These are phyloP conservation scores for Elsinoe perseae DNA, from an alignment of 2,329 filamentous ascomycete genomes.

Conservation along the genomic window DNA sequence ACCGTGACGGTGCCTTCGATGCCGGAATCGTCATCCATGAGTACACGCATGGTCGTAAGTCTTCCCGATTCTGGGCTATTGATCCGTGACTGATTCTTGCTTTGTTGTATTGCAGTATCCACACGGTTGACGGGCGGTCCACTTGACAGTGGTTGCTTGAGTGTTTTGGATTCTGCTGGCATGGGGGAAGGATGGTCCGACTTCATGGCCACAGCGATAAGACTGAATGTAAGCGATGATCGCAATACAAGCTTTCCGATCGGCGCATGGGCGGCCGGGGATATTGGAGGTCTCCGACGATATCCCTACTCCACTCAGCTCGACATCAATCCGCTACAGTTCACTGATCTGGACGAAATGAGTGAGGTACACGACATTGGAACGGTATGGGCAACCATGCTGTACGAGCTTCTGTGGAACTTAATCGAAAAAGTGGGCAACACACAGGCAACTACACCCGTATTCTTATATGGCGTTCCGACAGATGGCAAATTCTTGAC, in stretches of 20 bases:
- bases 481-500: constrained; percentile 47
- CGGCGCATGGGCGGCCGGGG: constrained; percentile 33
- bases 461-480: constrained; percentile 41
- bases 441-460: constrained; percentile 37
- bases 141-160: constrained; percentile 44
- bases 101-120: constrained; percentile 34
- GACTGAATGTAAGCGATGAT: constrained; percentile 41
- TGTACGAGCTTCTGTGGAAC: constrained; percentile 53
- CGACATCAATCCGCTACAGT: constrained; percentile 45
- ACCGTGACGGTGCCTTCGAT: constrained; percentile 51
- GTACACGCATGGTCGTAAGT: constrained; percentile 39
- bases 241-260: constrained; percentile 36
- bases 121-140: constrained; percentile 54
- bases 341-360: constrained; percentile 34
- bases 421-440: constrained; percentile 50
- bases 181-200: constrained; percentile 55
- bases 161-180: constrained; percentile 43
- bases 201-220: constrained; percentile 47
- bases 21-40: constrained; percentile 55
- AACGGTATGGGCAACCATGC: constrained; percentile 45
- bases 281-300: constrained; percentile 45
- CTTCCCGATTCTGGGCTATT: neutral
- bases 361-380: constrained; percentile 43
- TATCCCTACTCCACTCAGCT: constrained; percentile 47
- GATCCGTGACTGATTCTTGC: neutral